Evolutionary conservation across 2,329 filamentous ascomycete species (phyloP), one percentile per base, ranked within the genome.

Genomic region (Bisporella sp.): DNA sequence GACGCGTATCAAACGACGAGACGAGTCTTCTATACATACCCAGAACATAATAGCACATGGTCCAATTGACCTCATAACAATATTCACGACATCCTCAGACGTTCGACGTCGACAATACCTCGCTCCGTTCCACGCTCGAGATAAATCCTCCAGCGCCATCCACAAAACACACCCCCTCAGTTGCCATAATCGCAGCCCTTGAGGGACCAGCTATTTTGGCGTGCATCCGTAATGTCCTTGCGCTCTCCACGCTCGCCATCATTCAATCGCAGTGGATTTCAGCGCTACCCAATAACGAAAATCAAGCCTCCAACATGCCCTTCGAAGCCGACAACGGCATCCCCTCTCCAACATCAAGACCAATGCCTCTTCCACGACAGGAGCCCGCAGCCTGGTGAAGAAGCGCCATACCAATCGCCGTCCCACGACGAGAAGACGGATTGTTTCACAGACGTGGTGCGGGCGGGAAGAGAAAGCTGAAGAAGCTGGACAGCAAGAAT

Each of bases 311-410:
- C 43, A 55, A 52, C 29, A 61, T 58, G 54, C 47, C 46, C 28
- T 59, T 56, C 47, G 54, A 61, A 11, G 49, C 52, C 31, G 75
- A 72, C 47, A 83, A 83, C 44, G 75, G 72, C 47, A 83, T 83
- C 44, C 78, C 21, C 73, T 84, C 50, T 72, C 73, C 11, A 68
- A 71, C 43, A 75, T 85, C 56, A 73, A 70, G 62, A 82, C 77
- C 64, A 72, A 71, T 54, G 79, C 74, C 54, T 79, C 75, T 5
- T 45, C 42, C 30, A 45, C 28, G 8, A 76, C 73, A 3, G 79
- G 81, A 41, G 73, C 74, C 47, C 70, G 77, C 53, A 77, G 63
- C 64, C 68, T 29, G 69, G 67, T 37, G 71, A 73, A 57, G 68
- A 63, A 53, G 48, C 50, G 58, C 11, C 54, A 54, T 46, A 43